Evolutionary conservation across 306 rosid species (phyloP).

Genomic region (Alnus rubra): DNA sequence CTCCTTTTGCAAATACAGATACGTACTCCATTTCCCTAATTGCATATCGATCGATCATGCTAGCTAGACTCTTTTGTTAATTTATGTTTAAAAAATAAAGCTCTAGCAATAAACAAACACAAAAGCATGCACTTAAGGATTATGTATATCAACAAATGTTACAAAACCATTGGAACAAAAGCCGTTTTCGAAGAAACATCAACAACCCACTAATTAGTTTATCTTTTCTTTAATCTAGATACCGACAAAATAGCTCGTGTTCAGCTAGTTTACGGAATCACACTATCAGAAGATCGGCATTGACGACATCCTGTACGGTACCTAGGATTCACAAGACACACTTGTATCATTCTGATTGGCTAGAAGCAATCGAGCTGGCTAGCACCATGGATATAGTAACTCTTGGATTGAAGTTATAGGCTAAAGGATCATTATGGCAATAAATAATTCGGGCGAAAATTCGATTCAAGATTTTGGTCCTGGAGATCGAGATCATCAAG

Average conservation of each 20-base stretch:
- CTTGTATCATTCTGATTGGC: constrained; percentile 33
- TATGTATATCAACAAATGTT: constrained; percentile 38
- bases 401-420: constrained; percentile 10
- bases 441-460: constrained; percentile 26
- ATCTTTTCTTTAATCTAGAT: background rate
- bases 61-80: constrained; percentile 29
- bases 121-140: constrained; percentile 31
- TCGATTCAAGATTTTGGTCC: constrained; percentile 29
- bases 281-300: background rate
- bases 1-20: constrained; percentile 19
- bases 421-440: constrained; percentile 13
- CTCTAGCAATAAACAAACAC: constrained; percentile 26
- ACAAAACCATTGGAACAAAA: constrained; percentile 27
- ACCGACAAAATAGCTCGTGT: background rate
- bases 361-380: constrained; percentile 27
- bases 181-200: constrained; percentile 48
- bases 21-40: constrained; percentile 43
- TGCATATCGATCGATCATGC: constrained; percentile 31
- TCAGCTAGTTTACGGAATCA: background rate
- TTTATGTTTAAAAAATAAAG: constrained; percentile 1
- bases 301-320: constrained; percentile 24
- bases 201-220: constrained; percentile 37
- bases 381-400: constrained; percentile 19
- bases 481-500: constrained; percentile 8
- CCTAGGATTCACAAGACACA: constrained; percentile 29